These are phyloP conservation scores for Cladosporium oxysporum DNA, from an alignment of 2,329 filamentous ascomycete genomes.

Conservation along the genomic window DNA sequence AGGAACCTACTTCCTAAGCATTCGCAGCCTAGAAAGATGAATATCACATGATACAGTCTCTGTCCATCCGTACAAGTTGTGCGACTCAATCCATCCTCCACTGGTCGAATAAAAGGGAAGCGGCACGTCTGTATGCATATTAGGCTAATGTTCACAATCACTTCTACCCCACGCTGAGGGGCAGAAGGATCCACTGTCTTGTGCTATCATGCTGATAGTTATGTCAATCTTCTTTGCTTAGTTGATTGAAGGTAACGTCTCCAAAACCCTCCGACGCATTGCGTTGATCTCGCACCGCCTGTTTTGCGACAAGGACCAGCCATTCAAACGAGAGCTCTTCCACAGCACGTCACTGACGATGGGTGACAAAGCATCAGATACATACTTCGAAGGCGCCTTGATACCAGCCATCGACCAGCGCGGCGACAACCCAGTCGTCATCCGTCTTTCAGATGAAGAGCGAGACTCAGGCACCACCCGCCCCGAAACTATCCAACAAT, in stretches of 20 bases:
- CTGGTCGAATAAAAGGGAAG: background rate
- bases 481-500: slow-evolving; percentile 22
- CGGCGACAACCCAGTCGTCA: slow-evolving; percentile 20
- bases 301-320: background rate
- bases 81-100: background rate
- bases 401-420: slow-evolving; percentile 19
- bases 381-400: slow-evolving; percentile 20
- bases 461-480: slow-evolving; percentile 13
- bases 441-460: slow-evolving; percentile 22
- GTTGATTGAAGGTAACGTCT: background rate
- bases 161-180: background rate
- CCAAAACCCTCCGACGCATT: background rate
- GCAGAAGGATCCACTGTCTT: background rate
- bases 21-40: background rate
- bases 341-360: background rate
- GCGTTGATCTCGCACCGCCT: background rate
- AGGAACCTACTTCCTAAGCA: background rate
- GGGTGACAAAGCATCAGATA: background rate
- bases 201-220: background rate
- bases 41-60: background rate
- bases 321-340: background rate
- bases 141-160: background rate
- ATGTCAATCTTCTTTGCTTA: background rate
- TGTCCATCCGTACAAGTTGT: background rate
- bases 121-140: background rate